These are phyloP conservation scores for Scheffersomyces lignicola DNA, from an alignment of 1,139 yeast genomes.

Conservation along the genomic window DNA sequence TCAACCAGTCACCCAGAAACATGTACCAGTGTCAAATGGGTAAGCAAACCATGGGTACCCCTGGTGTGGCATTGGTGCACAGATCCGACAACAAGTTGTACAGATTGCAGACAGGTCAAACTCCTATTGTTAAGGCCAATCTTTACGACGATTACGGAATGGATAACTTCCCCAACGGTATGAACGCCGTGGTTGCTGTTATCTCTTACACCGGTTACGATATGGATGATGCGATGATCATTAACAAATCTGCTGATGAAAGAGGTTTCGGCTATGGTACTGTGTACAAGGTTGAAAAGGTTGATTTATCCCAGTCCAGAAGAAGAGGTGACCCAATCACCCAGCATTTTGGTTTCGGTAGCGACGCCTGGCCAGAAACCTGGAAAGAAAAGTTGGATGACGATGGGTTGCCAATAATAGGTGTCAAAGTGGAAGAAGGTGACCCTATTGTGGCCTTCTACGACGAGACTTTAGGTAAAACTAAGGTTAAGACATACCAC, in stretches of 20 bases:
- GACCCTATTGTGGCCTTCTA: conserved; percentile 93
- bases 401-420: conserved; percentile 93
- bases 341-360: conserved; percentile 93
- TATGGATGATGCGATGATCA: conserved; percentile 99
- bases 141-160: conserved; percentile 94
- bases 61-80: conserved; percentile 91
- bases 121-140: conserved; percentile 94
- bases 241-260: conserved; percentile 95
- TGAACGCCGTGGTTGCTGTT: conserved; percentile 97
- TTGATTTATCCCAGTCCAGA: conserved; percentile 76
- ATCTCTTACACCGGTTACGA: conserved; percentile 98
- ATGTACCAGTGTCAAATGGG: conserved; percentile 99
- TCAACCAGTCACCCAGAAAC: conserved; percentile 98
- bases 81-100: conserved; percentile 94
- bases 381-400: conserved; percentile 88
- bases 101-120: conserved; percentile 92
- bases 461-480: conserved; percentile 89
- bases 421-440: conserved; percentile 87
- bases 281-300: conserved; percentile 89
- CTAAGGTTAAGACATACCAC: conserved; percentile 90
- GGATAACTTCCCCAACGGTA: conserved; percentile 99
- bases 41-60: conserved; percentile 99
- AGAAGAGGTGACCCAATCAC: conserved; percentile 93
- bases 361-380: conserved; percentile 85
- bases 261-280: conserved; percentile 98